phyloP scores from a whole-genome alignment of 2,329 filamentous ascomycete species.

The Aspergillus floridensis region DNA sequence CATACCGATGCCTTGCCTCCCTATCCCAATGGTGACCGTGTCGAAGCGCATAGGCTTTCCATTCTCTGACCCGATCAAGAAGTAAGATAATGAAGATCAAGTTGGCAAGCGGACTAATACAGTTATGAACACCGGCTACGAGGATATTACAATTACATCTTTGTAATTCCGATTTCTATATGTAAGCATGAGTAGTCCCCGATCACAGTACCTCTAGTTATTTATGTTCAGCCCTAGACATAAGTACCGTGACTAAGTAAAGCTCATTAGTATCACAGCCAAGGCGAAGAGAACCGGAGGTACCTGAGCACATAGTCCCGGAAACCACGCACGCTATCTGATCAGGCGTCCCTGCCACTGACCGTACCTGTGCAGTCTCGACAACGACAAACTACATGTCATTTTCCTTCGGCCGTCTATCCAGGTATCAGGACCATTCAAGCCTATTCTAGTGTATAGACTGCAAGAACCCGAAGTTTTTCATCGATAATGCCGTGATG shows the following conservation, averaged over 20 bases:
- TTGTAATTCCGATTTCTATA: constrained; percentile 55
- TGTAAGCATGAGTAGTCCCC: constrained; percentile 42
- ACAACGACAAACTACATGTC: too few relatives aligned
- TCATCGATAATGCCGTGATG: too few relatives aligned
- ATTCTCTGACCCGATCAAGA: constrained; percentile 54
- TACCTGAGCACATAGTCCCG: too few relatives aligned
- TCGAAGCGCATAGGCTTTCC: constrained; percentile 55
- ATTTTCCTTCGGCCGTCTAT: too few relatives aligned
- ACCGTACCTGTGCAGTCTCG: too few relatives aligned
- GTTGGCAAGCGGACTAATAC: constrained; percentile 48
- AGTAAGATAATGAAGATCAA: constrained; percentile 55
- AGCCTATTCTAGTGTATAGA: too few relatives aligned
- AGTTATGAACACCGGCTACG: constrained; percentile 60
- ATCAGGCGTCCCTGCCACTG: too few relatives aligned
- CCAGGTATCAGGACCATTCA: too few relatives aligned
- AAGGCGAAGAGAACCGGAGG: too few relatives aligned
- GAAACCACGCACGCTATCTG: too few relatives aligned
- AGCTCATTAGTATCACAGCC: not conserved
- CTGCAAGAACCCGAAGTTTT: too few relatives aligned
- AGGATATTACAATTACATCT: constrained; percentile 52
- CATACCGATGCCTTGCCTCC: too few relatives aligned
- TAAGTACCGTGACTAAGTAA: constrained; percentile 51
- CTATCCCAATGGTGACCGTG: constrained; percentile 46
- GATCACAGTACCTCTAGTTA: constrained; percentile 45
- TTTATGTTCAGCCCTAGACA: constrained; percentile 65